Evolutionary conservation across 805 yeast species (phyloP).

Genomic region (Jamesozyma jinghongensis): DNA sequence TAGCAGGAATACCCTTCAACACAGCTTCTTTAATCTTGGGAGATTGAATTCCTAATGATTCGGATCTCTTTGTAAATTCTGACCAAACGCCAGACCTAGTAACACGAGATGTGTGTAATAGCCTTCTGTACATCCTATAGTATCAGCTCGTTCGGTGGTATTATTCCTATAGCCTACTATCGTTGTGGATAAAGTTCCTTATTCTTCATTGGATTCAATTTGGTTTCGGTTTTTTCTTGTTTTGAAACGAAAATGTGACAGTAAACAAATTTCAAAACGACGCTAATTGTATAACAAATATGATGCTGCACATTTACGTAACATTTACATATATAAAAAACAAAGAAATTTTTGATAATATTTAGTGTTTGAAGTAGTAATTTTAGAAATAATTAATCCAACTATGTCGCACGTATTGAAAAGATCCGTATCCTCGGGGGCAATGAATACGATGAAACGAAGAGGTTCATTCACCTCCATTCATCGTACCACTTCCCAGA

Average conservation of each 20-base stretch:
- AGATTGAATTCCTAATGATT: slow-evolving; percentile 24
- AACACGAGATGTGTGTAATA: slow-evolving; percentile 12
- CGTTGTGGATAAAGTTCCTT: no score
- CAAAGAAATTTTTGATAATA: no score
- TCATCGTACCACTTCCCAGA: slow-evolving; percentile 5
- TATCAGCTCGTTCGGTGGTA: neutral
- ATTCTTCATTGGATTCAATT: no score
- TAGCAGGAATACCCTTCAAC: slow-evolving; percentile 28
- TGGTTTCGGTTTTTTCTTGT: no score
- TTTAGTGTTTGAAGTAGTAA: no score
- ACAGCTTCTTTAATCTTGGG: slow-evolving; percentile 24
- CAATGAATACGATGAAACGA: slow-evolving; percentile 2
- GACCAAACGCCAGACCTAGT: slow-evolving; percentile 20
- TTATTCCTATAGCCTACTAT: no score
- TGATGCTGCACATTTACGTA: no score
- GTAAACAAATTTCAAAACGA: no score
- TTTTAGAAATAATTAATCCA: no score
- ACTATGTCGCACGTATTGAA: slow-evolving; percentile 1
- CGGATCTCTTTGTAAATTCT: slow-evolving; percentile 17
- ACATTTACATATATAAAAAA: no score
- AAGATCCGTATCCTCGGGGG: slow-evolving; percentile 6
- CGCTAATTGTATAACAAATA: no score
- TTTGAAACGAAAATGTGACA: no score
- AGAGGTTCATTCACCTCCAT: slow-evolving; percentile 3
- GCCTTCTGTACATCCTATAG: slow-evolving; percentile 16